A percentile compares a stretch with the other conserved stretches of the same genome.
These are phyloP conservation scores for Aspergillus funiculosus DNA, from an alignment of 495 filamentous ascomycete genomes.

Conservation along the genomic window DNA sequence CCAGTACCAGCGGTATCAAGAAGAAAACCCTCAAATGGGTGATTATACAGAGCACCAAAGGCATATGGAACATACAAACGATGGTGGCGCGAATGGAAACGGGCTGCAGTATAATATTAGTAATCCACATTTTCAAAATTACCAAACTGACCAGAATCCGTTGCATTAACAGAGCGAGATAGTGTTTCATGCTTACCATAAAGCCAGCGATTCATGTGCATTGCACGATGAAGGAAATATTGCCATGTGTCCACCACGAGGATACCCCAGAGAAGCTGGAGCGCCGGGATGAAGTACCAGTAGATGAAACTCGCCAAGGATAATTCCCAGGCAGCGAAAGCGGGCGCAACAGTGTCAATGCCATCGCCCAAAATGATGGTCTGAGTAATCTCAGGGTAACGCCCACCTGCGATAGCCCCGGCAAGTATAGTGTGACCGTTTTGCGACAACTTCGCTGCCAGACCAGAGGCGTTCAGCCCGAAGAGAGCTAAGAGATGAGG, in stretches of 20 bases:
- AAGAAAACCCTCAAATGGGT: slow-evolving; percentile 82
- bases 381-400: slow-evolving; percentile 52
- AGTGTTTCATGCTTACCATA: slow-evolving; percentile 62
- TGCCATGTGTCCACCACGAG: slow-evolving; percentile 88
- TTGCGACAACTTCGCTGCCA: slow-evolving; percentile 34
- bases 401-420: slow-evolving; percentile 63
- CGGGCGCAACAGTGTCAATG: slow-evolving; percentile 30
- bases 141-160: not conserved
- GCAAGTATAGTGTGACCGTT: slow-evolving; percentile 58
- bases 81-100: slow-evolving; percentile 92
- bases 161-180: too few species aligned
- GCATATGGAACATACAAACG: slow-evolving; percentile 95
- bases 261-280: slow-evolving; percentile 70
- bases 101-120: slow-evolving; percentile 44
- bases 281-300: slow-evolving; percentile 64
- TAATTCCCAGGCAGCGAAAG: slow-evolving; percentile 63
- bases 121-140: not conserved
- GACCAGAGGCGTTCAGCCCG: slow-evolving; percentile 36
- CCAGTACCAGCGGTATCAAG: slow-evolving; percentile 85
- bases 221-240: slow-evolving; percentile 89
- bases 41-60: slow-evolving; percentile 95
- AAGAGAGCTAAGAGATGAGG: slow-evolving; percentile 49
- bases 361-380: slow-evolving; percentile 32
- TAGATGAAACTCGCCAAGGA: slow-evolving; percentile 67
- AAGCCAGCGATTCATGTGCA: slow-evolving; percentile 94